Percentiles rank a stretch among this genome's conserved stretches.
Evolutionary conservation across 176 grass and related monocot species (phyloP).

Genomic region (Musa beccarii): DNA sequence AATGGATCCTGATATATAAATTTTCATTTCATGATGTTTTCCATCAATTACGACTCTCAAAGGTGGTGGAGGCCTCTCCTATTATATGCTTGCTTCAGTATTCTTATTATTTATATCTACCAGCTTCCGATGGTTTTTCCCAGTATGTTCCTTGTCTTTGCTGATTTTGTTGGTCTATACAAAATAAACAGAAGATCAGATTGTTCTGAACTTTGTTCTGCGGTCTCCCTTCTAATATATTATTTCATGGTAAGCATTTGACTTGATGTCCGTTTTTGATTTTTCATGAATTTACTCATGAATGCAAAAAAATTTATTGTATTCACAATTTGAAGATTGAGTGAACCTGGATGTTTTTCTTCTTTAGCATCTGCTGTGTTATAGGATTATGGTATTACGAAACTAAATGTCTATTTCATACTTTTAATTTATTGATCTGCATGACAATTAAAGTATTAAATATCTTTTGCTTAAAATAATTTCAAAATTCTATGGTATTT

Average conservation of each 20-base stretch:
- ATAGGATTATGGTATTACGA: no score
- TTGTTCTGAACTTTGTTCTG: conserved; percentile 78
- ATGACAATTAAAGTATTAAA: no score
- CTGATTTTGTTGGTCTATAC: conserved; percentile 86
- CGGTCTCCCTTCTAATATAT: conserved; percentile 66
- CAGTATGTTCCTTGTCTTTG: conserved; percentile 46
- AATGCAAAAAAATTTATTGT: no score
- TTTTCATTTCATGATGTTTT: neutral
- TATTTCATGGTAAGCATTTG: conserved; percentile 85
- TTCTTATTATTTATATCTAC: conserved; percentile 91
- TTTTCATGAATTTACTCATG: neutral
- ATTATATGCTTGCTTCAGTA: conserved; percentile 76
- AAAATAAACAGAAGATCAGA: conserved; percentile 72
- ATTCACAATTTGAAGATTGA: neutral
- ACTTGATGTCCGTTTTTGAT: neutral
- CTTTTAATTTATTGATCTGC: no score
- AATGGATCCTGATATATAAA: neutral
- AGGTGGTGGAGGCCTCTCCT: conserved; percentile 89
- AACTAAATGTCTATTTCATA: no score
- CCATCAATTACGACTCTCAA: conserved; percentile 17
- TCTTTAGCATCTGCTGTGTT: neutral
- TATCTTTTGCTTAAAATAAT: no score
- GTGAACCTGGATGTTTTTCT: neutral
- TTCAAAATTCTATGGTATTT: no score
- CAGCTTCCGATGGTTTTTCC: conserved; percentile 75